Percentiles rank a stretch among this genome's conserved stretches.
Conservation (phyloP, 345 rosid species). For the Physaria fendleri region DNA sequence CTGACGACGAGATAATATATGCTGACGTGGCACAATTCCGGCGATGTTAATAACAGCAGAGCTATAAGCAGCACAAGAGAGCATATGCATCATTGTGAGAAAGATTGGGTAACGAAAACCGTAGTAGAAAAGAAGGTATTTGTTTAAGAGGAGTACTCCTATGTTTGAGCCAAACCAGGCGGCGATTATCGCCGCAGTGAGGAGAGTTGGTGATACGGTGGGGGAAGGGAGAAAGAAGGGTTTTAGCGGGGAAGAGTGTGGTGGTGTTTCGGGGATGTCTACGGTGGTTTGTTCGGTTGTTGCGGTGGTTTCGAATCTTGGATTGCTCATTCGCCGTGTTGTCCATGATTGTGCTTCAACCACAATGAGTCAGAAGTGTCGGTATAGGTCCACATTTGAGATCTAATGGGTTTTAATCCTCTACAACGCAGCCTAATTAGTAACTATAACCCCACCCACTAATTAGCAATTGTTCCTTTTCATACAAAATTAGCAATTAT, state of each 20-base stretch:
- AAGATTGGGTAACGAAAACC: constrained; percentile 93
- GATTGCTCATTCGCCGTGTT: constrained; percentile 97
- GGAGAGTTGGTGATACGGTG: constrained; percentile 47
- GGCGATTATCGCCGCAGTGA: constrained; percentile 69
- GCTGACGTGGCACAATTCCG: constrained; percentile 80
- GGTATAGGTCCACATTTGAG: constrained; percentile 32
- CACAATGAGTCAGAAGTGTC: constrained; percentile 49
- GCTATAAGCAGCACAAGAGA: constrained; percentile 79
- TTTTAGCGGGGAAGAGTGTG: constrained; percentile 38
- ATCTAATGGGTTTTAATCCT: constrained; percentile 20
- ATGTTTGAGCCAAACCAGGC: constrained; percentile 95
- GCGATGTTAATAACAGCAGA: constrained; percentile 62
- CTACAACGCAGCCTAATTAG: constrained; percentile 20
- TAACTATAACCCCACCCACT: background rate
- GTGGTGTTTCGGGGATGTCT: constrained; percentile 90
- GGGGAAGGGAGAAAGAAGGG: constrained; percentile 25
- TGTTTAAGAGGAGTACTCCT: constrained; percentile 88
- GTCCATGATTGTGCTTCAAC: constrained; percentile 99
- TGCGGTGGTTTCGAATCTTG: constrained; percentile 51
- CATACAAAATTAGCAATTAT: background rate
- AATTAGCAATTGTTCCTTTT: background rate
- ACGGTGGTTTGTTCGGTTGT: constrained; percentile 36
- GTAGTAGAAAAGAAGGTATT: constrained; percentile 85
- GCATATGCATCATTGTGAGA: constrained; percentile 89
- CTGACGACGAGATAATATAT: constrained; percentile 68